Evolutionary conservation across 2,329 filamentous ascomycete species (phyloP).

Genomic region (Nemania sp.): DNA sequence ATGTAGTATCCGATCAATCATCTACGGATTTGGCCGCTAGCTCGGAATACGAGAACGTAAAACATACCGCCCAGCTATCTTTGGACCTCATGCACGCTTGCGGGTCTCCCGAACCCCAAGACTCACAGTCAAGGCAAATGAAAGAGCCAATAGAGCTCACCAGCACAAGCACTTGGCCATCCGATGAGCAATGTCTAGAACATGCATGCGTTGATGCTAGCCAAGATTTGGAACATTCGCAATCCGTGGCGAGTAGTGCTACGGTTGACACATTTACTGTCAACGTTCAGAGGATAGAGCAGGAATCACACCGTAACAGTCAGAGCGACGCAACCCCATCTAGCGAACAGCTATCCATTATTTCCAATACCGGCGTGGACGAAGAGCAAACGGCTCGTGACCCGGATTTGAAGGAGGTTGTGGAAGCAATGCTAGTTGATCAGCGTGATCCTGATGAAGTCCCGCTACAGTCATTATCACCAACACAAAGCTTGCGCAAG

Average conservation of each 20-base stretch:
- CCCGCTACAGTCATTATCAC: not conserved
- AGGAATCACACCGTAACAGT: not conserved
- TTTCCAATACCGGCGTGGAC: not conserved
- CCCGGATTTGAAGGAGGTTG: not conserved
- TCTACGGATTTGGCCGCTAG: not conserved
- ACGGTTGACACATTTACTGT: not conserved
- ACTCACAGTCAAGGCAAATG: conserved; percentile 34
- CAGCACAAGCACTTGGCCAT: conserved; percentile 25
- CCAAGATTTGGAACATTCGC: not conserved
- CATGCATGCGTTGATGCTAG: conserved; percentile 2
- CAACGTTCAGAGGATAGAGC: not conserved
- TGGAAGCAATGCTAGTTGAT: not conserved
- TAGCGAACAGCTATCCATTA: not conserved
- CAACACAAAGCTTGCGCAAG: not conserved
- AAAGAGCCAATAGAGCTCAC: conserved; percentile 39
- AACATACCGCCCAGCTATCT: not conserved
- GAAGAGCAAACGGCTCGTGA: not conserved
- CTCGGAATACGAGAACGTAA: not conserved
- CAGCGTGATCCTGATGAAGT: not conserved
- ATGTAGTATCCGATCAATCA: not conserved
- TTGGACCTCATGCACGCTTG: conserved; percentile 12
- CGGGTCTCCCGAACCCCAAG: conserved; percentile 3
- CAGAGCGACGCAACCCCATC: not conserved
- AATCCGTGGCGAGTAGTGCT: not conserved
- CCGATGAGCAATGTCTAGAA: conserved; percentile 17